Conservation (phyloP, 1,284 basidiomycete species). For the Cryptococcus jaspeensis region DNA sequence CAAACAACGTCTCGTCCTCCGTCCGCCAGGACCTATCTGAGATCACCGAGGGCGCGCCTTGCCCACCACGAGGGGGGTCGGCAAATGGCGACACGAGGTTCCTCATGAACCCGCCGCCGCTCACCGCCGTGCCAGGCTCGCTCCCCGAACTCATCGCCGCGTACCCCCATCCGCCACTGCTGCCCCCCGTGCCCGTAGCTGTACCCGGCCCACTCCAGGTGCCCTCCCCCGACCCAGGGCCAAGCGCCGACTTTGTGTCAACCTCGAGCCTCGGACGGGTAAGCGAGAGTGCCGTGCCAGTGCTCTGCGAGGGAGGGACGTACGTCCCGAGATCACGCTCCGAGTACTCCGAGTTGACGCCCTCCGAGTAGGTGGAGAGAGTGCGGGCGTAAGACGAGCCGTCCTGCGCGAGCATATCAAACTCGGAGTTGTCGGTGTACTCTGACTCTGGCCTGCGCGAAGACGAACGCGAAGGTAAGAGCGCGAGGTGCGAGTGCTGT, state of each 20-base stretch:
- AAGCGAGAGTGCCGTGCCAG: not conserved
- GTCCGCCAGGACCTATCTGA: constrained; percentile 17
- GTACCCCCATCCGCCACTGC: not conserved
- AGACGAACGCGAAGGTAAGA: not conserved
- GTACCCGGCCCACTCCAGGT: not conserved
- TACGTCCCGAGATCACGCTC: constrained; percentile 14
- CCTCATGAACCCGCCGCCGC: not conserved
- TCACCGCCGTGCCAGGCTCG: not conserved
- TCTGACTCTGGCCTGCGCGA: constrained; percentile 7
- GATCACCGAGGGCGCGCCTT: not conserved
- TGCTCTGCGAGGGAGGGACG: not conserved
- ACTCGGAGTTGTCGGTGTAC: constrained; percentile 39
- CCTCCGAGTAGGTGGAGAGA: constrained; percentile 26
- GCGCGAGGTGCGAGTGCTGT: not conserved
- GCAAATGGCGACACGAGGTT: constrained; percentile 8
- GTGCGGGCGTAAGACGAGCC: constrained; percentile 37
- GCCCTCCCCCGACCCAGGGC: not conserved
- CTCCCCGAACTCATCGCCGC: not conserved
- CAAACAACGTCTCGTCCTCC: constrained; percentile 12
- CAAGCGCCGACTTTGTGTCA: not conserved
- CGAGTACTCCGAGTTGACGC: constrained; percentile 18
- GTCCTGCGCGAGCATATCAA: constrained; percentile 35
- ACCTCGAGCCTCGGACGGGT: constrained; percentile 1
- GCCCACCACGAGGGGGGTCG: constrained; percentile 1
- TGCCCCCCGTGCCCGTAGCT: not conserved